phyloP scores from a whole-genome alignment of 345 rosid genomes.

The Pugionium dolabratum region DNA sequence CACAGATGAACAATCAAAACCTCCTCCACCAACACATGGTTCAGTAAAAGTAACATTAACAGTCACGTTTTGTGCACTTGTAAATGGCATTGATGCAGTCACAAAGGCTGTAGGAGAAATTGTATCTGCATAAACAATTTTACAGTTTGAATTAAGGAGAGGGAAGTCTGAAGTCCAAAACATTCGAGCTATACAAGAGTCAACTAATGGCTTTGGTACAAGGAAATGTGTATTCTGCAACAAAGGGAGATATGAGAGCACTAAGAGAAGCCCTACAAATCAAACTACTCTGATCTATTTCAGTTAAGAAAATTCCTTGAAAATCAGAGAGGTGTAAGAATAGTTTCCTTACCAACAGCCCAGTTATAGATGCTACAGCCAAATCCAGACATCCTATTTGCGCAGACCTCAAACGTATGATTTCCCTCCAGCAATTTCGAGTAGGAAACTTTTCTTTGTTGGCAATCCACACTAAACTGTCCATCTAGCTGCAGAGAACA shows the following conservation, averaged over 20 bases:
- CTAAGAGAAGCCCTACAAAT: background rate
- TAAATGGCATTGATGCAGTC: conserved; percentile 62
- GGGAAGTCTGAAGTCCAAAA: conserved; percentile 15
- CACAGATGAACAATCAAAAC: conserved; percentile 76
- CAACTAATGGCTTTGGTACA: background rate
- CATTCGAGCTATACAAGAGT: background rate
- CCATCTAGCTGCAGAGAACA: conserved; percentile 67
- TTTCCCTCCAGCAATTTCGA: conserved; percentile 66
- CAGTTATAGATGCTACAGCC: conserved; percentile 69
- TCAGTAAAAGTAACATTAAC: conserved; percentile 76
- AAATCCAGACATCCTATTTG: conserved; percentile 49
- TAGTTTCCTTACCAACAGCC: conserved; percentile 71
- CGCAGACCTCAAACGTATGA: conserved; percentile 77
- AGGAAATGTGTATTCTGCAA: background rate
- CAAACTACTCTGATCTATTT: conserved; percentile 1
- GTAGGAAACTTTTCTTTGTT: conserved; percentile 49
- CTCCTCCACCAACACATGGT: conserved; percentile 70
- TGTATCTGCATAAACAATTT: conserved; percentile 61
- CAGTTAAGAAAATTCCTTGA: conserved; percentile 2
- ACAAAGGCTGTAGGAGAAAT: conserved; percentile 72
- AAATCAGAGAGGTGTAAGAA: conserved; percentile 24
- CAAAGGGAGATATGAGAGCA: background rate
- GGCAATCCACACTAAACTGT: conserved; percentile 57
- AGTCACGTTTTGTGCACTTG: conserved; percentile 70
- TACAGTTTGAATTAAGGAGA: conserved; percentile 2